Base-by-base conservation (phyloP, 805 yeast genomes). In the Nakazawaea sp. region DNA sequence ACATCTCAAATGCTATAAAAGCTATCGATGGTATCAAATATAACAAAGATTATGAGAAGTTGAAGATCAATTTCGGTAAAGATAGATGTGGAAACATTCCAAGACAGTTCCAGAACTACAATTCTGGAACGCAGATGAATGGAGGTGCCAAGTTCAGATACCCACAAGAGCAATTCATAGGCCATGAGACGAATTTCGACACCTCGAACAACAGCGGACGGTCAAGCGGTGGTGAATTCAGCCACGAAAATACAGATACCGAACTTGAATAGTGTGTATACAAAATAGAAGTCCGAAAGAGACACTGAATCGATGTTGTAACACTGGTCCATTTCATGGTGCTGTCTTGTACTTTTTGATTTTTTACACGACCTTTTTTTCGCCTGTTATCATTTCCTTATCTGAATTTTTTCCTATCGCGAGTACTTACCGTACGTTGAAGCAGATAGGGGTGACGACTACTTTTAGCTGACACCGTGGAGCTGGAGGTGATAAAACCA, bases 11-110 rank as follows among this genome's bases (percentile, higher is more conserved):
- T 55, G 96, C 97, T 5, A 84, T 89, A 49, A 76, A 82, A 51
- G 97, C 97, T 5, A 81, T 90, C 46, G 96, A 89, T 53, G 92
- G 95, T 33, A 83, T 89, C 47, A 82, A 85, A 57, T 79, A 82
- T 32, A 77, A 80, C 50, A 70, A 70, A 4, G 83, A 75, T 46
- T 84, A 81, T 59, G 69, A 72, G 46, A 70, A 71, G 42, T 69
- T 88, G 50, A 86, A 86, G 58, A 82, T 90, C 48, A 87, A 88
- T 55, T 89, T 84, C 55, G 97, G 97, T 35, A 88, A 88, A 54
- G 96, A 87, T 56, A 72, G 98, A 52, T 90, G 97, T 59, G 97
- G 97, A 21, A 87, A 89, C 53, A 78, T 87, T 42, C 96, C 97
- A 34, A 72, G 95, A 52, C 90, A 81, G 55, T 77, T 76, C 42